Conservation (phyloP, 257 asterid species). For the Solanum commersonii region DNA sequence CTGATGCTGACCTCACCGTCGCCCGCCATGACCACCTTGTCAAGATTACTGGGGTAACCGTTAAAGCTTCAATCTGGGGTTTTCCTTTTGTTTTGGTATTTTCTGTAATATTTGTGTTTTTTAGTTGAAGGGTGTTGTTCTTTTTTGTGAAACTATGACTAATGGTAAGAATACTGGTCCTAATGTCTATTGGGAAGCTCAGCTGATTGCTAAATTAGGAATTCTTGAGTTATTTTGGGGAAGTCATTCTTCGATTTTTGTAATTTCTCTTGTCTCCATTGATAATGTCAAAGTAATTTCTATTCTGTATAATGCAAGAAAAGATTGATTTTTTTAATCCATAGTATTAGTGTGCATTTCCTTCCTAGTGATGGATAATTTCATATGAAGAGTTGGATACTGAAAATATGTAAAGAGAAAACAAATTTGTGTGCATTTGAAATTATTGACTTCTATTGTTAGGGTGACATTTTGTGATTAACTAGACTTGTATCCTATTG, state of each 20-base stretch:
- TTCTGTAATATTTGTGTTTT: neutral
- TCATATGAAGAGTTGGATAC: neutral
- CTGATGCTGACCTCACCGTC: conserved; percentile 25
- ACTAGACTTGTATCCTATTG: neutral
- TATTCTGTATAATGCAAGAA: neutral
- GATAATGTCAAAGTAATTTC: neutral
- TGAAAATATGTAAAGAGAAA: neutral
- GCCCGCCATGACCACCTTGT: conserved; percentile 32
- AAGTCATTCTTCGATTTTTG: neutral
- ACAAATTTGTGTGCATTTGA: neutral
- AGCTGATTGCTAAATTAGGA: neutral
- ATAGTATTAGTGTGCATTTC: neutral
- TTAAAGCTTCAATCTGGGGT: neutral
- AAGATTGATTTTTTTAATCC: neutral
- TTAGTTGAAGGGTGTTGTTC: neutral
- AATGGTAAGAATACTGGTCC: neutral
- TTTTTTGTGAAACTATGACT: neutral
- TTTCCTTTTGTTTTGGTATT: neutral
- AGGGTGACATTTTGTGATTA: neutral
- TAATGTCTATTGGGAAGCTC: neutral
- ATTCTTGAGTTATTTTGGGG: neutral
- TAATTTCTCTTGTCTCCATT: neutral
- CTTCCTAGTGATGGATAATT: neutral
- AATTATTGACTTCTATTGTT: neutral
- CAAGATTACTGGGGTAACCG: conserved; percentile 29